Conservation (phyloP, 2,329 filamentous ascomycete species). For the Colletotrichum destructivum region DNA sequence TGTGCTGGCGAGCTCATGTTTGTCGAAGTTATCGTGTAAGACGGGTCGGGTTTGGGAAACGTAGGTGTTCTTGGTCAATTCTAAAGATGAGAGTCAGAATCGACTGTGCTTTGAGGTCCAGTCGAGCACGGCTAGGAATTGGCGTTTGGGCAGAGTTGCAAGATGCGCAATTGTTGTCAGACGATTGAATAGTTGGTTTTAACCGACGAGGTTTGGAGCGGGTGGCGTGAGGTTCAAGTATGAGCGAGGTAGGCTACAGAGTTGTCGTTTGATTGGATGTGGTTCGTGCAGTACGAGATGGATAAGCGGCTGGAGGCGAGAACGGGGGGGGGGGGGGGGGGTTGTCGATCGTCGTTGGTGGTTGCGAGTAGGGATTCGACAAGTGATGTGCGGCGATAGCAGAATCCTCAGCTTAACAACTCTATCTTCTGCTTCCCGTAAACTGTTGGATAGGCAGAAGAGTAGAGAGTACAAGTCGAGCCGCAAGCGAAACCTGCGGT, state of each 20-base stretch:
- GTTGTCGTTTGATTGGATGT: conserved; percentile 5
- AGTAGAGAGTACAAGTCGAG: conserved; percentile 6
- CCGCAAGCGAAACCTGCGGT: conserved; percentile 1
- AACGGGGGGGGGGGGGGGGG: conserved; percentile 7
- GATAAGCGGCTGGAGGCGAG: conserved; percentile 27
- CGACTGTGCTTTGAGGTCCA: conserved; percentile 28
- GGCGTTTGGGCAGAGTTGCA: not conserved
- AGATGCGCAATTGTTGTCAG: not conserved
- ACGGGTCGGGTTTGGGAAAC: conserved; percentile 5
- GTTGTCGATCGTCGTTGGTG: conserved; percentile 30
- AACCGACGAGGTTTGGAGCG: not conserved
- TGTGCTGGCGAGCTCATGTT: conserved; percentile 62
- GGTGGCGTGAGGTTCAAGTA: conserved; percentile 24
- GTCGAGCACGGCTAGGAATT: conserved; percentile 18
- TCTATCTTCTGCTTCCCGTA: conserved; percentile 25
- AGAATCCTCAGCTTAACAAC: conserved; percentile 11
- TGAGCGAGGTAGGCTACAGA: conserved; percentile 1
- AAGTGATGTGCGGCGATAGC: not conserved
- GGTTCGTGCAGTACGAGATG: conserved; percentile 25
- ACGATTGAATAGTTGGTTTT: not conserved
- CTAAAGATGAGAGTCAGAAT: conserved; percentile 10
- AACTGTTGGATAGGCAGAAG: conserved; percentile 5
- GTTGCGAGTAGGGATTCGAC: conserved; percentile 9
- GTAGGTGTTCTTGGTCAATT: conserved; percentile 19
- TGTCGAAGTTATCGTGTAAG: conserved; percentile 3